Evolutionary conservation across 192 early-diverging fungal species (phyloP), one percentile per base, ranked within the genome.

Genomic region (Podila epigama): DNA sequence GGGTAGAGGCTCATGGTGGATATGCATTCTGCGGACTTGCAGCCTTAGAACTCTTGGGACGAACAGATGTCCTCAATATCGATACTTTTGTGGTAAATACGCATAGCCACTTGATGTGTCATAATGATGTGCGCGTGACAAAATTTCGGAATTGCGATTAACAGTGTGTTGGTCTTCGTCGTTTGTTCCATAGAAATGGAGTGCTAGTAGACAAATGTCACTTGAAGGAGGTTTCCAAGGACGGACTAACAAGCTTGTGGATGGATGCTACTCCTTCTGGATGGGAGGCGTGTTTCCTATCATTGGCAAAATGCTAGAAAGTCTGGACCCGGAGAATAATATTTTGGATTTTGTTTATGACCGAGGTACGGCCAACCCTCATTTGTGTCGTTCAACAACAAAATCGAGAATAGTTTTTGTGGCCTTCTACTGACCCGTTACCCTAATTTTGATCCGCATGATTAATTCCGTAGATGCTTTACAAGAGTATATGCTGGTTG

Each of bases 221-320:
- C 65, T 95, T 27, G 97, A 99, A 83, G 96, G 96, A 44, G 97
- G 97, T 28, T 99, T 97, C 69, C 93, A 94, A 59, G 97, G 97
- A 7, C 83, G 97, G 41, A 92, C 94, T 1, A 99, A 99, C 79
- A 99, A 99, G 81, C 84, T 99, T 0, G 97, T 99, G 0, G 97
- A 99, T 80, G 97, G 96, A 0, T 99, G 97, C 71, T 99, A 99
- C 80, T 94, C 97, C 0, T 96, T 96, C 69, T 99, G 97, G 97
- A 87, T 92, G 33, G 96, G 95, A 9, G 95, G 90, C 9, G 79
- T 89, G 4, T 92, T 92, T 41, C 88, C 92, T 1, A 60, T 99
- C 16, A 56, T 96, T 53, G 85, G 86, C 42, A 75, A 86, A 31
- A 72, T 72, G 73, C 32, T 84, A 27, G 36, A 62, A 29, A 59